phyloP scores from a whole-genome alignment of 2,329 filamentous ascomycete genomes.

The Pseudopithomyces chartarum region DNA sequence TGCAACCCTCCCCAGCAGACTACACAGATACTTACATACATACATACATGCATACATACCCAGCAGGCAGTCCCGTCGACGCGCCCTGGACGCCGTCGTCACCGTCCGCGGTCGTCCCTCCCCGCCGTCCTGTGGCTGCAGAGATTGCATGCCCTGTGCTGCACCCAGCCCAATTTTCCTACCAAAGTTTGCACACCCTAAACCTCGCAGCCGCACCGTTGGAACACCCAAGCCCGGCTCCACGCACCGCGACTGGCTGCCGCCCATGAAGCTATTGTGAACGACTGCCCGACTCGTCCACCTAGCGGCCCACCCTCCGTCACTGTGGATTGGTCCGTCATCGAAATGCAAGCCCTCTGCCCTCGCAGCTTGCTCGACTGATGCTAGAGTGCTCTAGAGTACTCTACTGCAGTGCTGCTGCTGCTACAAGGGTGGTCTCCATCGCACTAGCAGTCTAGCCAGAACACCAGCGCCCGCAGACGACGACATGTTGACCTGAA shows the following conservation, averaged over 20 bases:
- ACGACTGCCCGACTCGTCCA: neutral
- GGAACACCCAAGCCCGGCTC: neutral
- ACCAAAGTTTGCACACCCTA: neutral
- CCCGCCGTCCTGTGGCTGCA: constrained; percentile 5
- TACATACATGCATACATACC: too few relatives aligned
- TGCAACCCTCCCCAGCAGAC: too few relatives aligned
- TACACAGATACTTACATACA: too few relatives aligned
- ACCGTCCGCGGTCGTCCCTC: neutral
- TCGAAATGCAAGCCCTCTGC: neutral
- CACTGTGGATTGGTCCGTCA: neutral
- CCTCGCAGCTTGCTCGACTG: neutral
- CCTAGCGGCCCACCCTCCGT: constrained; percentile 8
- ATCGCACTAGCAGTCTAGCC: constrained; percentile 3
- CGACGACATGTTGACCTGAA: neutral
- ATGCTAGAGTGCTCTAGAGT: too few relatives aligned
- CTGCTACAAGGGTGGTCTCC: neutral
- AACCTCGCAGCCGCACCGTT: constrained; percentile 1
- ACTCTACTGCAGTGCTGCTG: neutral
- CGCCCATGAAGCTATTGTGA: neutral
- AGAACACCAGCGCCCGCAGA: neutral
- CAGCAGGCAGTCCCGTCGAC: too few relatives aligned
- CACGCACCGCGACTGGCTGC: constrained; percentile 16
- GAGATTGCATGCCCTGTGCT: neutral
- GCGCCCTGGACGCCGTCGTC: too few relatives aligned
- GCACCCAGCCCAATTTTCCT: neutral